Evolutionary conservation across 345 rosid genomes (phyloP).

Genomic region (Corchorus olitorius): DNA sequence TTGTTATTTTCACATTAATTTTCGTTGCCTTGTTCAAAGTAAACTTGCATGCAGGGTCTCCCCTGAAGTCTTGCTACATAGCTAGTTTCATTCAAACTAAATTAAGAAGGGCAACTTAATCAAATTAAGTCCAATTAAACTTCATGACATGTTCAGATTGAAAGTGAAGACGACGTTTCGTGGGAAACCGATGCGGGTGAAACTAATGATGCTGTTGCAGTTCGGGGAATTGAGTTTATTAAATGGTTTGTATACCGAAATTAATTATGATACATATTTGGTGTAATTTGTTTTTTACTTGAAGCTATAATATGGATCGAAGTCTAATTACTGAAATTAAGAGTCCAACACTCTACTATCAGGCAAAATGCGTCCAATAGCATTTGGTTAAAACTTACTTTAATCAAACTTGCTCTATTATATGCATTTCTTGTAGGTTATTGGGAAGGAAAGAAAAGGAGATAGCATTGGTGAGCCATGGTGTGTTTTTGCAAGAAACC

Average conservation of each 20-base stretch:
- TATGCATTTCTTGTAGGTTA: conserved; percentile 42
- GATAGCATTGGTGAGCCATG: conserved; percentile 76
- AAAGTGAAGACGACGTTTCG: conserved; percentile 60
- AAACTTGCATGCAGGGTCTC: too few relatives aligned
- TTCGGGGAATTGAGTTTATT: conserved; percentile 60
- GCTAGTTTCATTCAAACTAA: too few relatives aligned
- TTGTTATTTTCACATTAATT: too few relatives aligned
- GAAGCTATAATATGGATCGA: too few relatives aligned
- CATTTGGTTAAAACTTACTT: too few relatives aligned
- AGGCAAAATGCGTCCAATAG: too few relatives aligned
- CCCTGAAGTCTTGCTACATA: not conserved
- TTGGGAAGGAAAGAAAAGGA: conserved; percentile 73
- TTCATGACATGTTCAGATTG: conserved; percentile 43
- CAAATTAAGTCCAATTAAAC: not conserved
- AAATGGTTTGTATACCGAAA: conserved; percentile 41
- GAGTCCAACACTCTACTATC: too few relatives aligned
- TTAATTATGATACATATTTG: not conserved
- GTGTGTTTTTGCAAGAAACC: conserved; percentile 62
- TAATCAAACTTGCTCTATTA: too few relatives aligned
- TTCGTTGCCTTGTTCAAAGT: too few relatives aligned
- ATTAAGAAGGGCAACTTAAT: too few relatives aligned
- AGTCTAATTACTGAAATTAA: too few relatives aligned
- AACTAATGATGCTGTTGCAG: conserved; percentile 52
- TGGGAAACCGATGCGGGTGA: conserved; percentile 64
- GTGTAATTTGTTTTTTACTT: too few relatives aligned